These are phyloP conservation scores for Rostrohypoxylon terebratum DNA, from an alignment of 495 filamentous ascomycete species.

Conservation along the genomic window DNA sequence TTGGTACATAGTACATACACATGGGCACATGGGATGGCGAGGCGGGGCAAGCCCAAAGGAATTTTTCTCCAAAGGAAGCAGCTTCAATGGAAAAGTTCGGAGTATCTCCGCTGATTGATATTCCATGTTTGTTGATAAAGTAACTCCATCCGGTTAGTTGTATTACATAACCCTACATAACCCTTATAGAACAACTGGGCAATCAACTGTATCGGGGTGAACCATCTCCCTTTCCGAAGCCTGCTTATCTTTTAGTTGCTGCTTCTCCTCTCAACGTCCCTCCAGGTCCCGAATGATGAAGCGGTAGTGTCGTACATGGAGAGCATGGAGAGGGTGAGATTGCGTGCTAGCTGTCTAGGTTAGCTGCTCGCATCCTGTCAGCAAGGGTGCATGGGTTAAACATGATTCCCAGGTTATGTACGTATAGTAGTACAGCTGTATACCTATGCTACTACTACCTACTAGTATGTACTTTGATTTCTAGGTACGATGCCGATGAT, in stretches of 20 bases:
- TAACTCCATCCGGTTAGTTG: slow-evolving; percentile 40
- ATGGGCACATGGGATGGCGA: not conserved
- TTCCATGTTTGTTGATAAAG: slow-evolving; percentile 27
- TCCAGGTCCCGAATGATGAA: slow-evolving; percentile 17
- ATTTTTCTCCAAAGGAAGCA: slow-evolving; percentile 34
- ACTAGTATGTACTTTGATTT: slow-evolving; percentile 18
- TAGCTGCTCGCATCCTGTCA: slow-evolving; percentile 26
- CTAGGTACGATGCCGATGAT: not conserved
- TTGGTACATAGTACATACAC: not conserved
- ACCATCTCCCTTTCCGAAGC: slow-evolving; percentile 3
- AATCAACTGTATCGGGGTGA: slow-evolving; percentile 28
- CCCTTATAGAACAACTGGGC: not conserved
- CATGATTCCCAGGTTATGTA: slow-evolving; percentile 17
- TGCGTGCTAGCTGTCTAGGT: slow-evolving; percentile 14
- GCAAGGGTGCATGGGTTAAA: slow-evolving; percentile 17
- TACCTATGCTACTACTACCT: too few relatives aligned
- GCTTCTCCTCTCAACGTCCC: not conserved
- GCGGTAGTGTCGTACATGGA: slow-evolving; percentile 16
- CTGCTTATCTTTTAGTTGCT: slow-evolving; percentile 12
- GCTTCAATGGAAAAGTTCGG: slow-evolving; percentile 25
- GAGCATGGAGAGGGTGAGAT: slow-evolving; percentile 22
- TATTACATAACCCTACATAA: slow-evolving; percentile 21
- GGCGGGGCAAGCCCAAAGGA: slow-evolving; percentile 33
- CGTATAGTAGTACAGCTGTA: too few relatives aligned
- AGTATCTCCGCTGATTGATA: slow-evolving; percentile 38